Evolutionary conservation across 495 filamentous ascomycete genomes (phyloP), one percentile per base, ranked within the genome.

Genomic region (Hypoxylon intermedium): DNA sequence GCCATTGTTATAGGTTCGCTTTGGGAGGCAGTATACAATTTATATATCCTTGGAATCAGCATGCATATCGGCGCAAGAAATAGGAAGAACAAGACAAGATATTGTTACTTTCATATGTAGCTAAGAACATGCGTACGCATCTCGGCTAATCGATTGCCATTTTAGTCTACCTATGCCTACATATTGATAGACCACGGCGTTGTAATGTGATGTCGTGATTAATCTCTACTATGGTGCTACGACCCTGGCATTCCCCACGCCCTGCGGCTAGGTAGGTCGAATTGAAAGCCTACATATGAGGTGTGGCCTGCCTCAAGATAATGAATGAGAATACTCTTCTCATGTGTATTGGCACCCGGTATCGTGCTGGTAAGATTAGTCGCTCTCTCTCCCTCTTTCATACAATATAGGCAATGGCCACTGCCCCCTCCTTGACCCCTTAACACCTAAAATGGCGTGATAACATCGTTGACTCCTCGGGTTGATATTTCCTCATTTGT

Each of bases 161-260:
- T n/a, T n/a, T n/a, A n/a, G n/a, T n/a, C n/a, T n/a, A n/a, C n/a
- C n/a, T n/a, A 33, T 9, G 7, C 30, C 30, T 15, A 37, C 34
- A 12, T n/a, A 47, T 38, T 24, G 9, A 40, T n/a, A 11, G 21
- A 45, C 36, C n/a, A 30, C 9, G 18, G 26, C n/a, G 24, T 50
- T 13, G 20, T 34, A 16, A 18, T 9, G 6, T 18, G 23, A 53
- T 61, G 50, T 61, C 58, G 58, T 44, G 43, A 54, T 54, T 18
- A 12, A 12, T 19, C 15, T 61, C 15, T 26, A 15, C 37, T 49
- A 61, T 61, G 58, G 34, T 54, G 50, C 37, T 44, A 61, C 58
- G n/a, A 7, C 50, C 36, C 36, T 18, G 19, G 36, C 16, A 28
- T 44, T n/a, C 16, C 18, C 34, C 6, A 41, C 9, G 13, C n/a